Evolutionary conservation across 2,329 filamentous ascomycete species (phyloP).

Genomic region (Phoma sp.): DNA sequence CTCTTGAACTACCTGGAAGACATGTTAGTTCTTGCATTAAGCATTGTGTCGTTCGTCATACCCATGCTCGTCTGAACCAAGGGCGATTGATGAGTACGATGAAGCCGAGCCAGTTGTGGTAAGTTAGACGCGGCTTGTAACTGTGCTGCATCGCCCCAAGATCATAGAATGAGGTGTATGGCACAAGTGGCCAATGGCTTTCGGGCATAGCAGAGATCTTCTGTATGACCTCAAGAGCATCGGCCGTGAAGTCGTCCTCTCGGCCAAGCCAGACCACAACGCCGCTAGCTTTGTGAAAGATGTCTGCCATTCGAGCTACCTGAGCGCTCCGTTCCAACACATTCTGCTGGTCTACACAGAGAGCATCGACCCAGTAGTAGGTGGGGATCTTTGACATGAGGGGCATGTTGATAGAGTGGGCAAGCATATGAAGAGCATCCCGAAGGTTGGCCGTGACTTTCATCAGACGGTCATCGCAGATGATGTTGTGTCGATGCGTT

Average conservation of each 20-base stretch:
- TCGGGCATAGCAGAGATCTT: constrained; percentile 26
- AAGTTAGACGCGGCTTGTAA: constrained; percentile 20
- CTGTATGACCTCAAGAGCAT: constrained; percentile 30
- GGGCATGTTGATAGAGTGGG: constrained; percentile 12
- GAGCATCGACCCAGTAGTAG: constrained; percentile 41
- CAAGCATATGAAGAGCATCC: constrained; percentile 36
- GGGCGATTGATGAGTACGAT: constrained; percentile 36
- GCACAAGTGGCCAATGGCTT: constrained; percentile 26
- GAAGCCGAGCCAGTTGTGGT: constrained; percentile 37
- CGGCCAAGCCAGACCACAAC: constrained; percentile 44
- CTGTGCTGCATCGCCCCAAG: constrained; percentile 1
- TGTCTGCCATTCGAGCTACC: constrained; percentile 40
- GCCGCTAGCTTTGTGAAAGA: constrained; percentile 33
- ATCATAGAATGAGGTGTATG: constrained; percentile 37
- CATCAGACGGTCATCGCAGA: constrained; percentile 29
- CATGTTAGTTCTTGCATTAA: not conserved
- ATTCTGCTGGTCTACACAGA: constrained; percentile 41
- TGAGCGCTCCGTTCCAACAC: constrained; percentile 34
- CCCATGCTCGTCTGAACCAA: constrained; percentile 42
- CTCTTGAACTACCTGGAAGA: constrained; percentile 35
- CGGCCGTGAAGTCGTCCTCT: constrained; percentile 34
- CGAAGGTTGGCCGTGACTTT: constrained; percentile 32
- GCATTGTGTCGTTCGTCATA: constrained; percentile 5
- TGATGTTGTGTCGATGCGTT: constrained; percentile 22
- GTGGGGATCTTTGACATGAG: constrained; percentile 10